Evolutionary conservation across 306 rosid genomes (phyloP), one percentile per base, ranked within the genome.

Genomic region (Castanea mollissima): DNA sequence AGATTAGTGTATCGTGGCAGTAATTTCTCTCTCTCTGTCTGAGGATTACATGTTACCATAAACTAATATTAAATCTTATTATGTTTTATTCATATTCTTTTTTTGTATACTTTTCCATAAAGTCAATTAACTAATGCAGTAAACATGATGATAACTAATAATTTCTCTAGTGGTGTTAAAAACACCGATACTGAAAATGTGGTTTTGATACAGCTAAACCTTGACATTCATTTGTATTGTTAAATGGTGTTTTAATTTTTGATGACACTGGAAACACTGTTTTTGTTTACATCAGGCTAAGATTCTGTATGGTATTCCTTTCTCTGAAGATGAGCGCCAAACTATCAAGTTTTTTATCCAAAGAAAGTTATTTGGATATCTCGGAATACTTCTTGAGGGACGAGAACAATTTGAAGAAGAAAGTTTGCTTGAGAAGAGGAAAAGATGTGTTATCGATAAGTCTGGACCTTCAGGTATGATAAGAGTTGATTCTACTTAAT

Each of bases 371-470:
- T 91, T 79, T 70, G 29, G 76, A 79, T 91, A 87, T 86, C 83
- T 91, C 46, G 90, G 74, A 10, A 71, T 89, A 71, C 71, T 93
- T 74, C 86, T 93, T 21, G 90, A 91, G 69, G 98, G 87, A 10
- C 85, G 91, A 49, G 91, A 90, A 72, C 21, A n/a, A 64, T 93
- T 93, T 77, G 95, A 93, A 82, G 89, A 90, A 83, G 92, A 88
- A 76, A 70, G 81, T 82, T 88, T 83, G 75, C 14, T 49, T 58
- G 29, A 76, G 52, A 80, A 80, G 82, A 58, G 74, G 79, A 86
- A 88, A 44, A 38, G 79, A 58, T 58, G 1, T 31, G 69, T 81
- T 57, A 63, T 21, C 25, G 74, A 89, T 80, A 87, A 74, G 73
- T 81, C 90, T 35, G 78, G 83, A 73, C 83, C 88, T 73, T 87